Conservation (phyloP, 2,329 filamentous ascomycete species). For the Fusarium falciforme region DNA sequence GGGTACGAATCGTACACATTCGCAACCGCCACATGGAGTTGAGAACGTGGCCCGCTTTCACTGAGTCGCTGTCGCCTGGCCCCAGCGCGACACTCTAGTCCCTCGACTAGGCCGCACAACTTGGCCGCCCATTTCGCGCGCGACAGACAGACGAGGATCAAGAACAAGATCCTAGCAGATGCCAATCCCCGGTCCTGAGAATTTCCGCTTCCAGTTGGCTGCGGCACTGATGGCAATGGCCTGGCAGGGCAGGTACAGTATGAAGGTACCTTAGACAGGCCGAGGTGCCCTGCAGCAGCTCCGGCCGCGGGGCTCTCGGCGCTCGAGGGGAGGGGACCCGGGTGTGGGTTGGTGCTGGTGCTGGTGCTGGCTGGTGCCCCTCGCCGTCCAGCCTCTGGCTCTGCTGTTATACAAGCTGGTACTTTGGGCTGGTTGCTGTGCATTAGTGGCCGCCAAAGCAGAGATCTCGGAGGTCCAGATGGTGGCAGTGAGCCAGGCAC, state of each 20-base stretch:
- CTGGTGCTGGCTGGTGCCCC: slow-evolving; percentile 18
- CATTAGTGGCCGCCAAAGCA: slow-evolving; percentile 50
- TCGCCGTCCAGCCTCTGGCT: slow-evolving; percentile 27
- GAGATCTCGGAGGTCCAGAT: slow-evolving; percentile 48
- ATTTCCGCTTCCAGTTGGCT: slow-evolving; percentile 40
- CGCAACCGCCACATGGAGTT: slow-evolving; percentile 44
- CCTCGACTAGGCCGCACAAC: slow-evolving; percentile 36
- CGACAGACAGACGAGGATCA: slow-evolving; percentile 39
- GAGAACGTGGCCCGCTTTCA: slow-evolving; percentile 47
- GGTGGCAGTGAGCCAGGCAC: slow-evolving; percentile 46
- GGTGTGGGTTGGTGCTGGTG: slow-evolving; percentile 25
- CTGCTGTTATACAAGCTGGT: slow-evolving; percentile 36
- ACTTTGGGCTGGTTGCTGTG: slow-evolving; percentile 42
- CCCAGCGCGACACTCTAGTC: slow-evolving; percentile 39
- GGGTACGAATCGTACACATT: slow-evolving; percentile 32
- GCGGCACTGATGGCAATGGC: slow-evolving; percentile 24
- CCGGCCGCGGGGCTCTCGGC: slow-evolving; percentile 31
- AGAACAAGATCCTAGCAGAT: slow-evolving; percentile 29
- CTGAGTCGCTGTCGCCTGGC: slow-evolving; percentile 42
- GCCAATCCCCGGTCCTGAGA: slow-evolving; percentile 29
- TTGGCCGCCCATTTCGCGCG: slow-evolving; percentile 40
- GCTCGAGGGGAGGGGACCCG: slow-evolving; percentile 32
- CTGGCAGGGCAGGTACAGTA: slow-evolving; percentile 4
- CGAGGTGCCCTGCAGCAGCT: slow-evolving; percentile 31
- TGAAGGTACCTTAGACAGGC: slow-evolving; percentile 26